Evolutionary conservation across 1,284 basidiomycete genomes (phyloP).

Genomic region (Testicularia cyperi): DNA sequence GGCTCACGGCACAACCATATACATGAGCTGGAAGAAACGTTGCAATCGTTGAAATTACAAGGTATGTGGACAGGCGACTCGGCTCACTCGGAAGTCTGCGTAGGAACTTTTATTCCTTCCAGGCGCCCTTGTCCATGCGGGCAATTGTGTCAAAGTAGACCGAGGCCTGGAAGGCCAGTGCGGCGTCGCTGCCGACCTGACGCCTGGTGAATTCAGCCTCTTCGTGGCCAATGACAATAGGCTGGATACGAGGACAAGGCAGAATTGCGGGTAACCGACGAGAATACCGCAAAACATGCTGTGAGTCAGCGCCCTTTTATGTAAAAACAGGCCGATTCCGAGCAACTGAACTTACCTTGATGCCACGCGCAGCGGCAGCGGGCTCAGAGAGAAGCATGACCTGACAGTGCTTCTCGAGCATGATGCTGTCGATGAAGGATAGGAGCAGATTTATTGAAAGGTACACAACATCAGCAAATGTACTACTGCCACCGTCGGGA

Average conservation of each 20-base stretch:
- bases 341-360: slow-evolving; percentile 12
- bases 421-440: slow-evolving; percentile 51
- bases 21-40: too few relatives aligned
- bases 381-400: slow-evolving; percentile 66
- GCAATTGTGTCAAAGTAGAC: slow-evolving; percentile 52
- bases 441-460: too few relatives aligned
- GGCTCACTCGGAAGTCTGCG: too few relatives aligned
- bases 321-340: neutral
- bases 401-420: slow-evolving; percentile 64
- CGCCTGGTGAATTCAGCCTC: slow-evolving; percentile 51
- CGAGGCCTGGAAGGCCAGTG: slow-evolving; percentile 48
- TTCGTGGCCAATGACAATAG: slow-evolving; percentile 45
- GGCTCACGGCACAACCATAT: too few relatives aligned
- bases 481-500: too few relatives aligned
- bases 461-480: too few relatives aligned
- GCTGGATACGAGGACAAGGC: slow-evolving; percentile 3
- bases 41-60: too few relatives aligned
- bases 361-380: slow-evolving; percentile 40
- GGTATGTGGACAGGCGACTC: too few relatives aligned
- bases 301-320: neutral
- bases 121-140: slow-evolving; percentile 42
- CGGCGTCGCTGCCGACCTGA: slow-evolving; percentile 40
- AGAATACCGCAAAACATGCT: neutral
- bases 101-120: slow-evolving; percentile 42
- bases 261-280: too few relatives aligned